Evolutionary conservation across 1,284 basidiomycete species (phyloP), one percentile per base, ranked within the genome.

Genomic region (Sutorius eximius): DNA sequence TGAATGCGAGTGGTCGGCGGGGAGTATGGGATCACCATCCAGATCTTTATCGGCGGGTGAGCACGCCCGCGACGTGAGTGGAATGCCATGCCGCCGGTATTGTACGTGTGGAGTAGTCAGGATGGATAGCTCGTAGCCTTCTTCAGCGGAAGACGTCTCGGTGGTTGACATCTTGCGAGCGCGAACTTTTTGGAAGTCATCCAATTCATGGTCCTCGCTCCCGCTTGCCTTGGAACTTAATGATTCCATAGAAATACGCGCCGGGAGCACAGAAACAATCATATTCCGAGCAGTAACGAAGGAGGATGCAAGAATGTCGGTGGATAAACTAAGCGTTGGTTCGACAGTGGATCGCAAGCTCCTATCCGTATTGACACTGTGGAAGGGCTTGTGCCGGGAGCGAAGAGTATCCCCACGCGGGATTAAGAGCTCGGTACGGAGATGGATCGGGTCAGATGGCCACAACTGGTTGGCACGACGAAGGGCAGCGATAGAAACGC

Each of bases 381-480:
- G 51, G 11, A 13, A 4, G 24, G 33, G 34, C 42, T 44, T 63
- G 27, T n/a, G 40, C 38, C 52, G 51, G 4, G 20, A 3, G 3
- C 48, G 55, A 44, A 52, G 42, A 10, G 38, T 20, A 15, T 65
- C 44, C 15, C 59, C 58, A 2, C 51, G 58, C 2, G 94, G 93
- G 55, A 97, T 88, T 65, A 90, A 87, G 42, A 98, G 82, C 9
- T 85, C 78, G 41, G 86, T 86, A 38, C 93, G 87, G 34, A 94
- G 79, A 71, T 95, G 91, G 46, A 98, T 89, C 0, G 91, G 81
- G 68, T 97, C 95, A 15, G 89, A 88, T 1, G 91, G 73, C 94
- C 94, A 97, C 5, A 98, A 77, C 59, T 94, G 91, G 72, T 98
- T 98, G 40, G 85, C 86, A 61, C 85, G 82, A 45, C 93, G 86